Base-by-base conservation (phyloP, 768 basidiomycete genomes). In the Terana coerulea region DNA sequence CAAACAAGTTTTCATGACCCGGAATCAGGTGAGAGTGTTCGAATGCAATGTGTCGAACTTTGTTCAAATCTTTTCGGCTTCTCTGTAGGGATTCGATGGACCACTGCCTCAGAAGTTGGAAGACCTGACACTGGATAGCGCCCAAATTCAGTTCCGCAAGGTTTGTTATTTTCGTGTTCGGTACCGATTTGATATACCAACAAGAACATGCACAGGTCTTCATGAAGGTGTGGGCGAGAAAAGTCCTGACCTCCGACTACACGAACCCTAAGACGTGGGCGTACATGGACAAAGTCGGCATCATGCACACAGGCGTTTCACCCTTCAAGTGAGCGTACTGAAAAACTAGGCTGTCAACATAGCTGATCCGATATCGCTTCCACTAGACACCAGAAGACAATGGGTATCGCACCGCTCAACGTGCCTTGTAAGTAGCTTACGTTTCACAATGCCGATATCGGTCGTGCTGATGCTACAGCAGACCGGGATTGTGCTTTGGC, bases 81-180 rank as follows among this genome's bases (percentile, higher is more conserved):
- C 45, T 12, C 15, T n/a, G 17, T 40, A 69, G 63, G 77, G 77
- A 1, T 77, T 73, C 51, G 63, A 67, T 5, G 76, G 75, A 0
- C 65, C 63, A 1, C 54, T 72, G 3, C 74, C 76, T 1, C 44
- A 65, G 12, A 67, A 59, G 25, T 57, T 76, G 15, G 63, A 71
- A 28, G 73, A 77, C 29, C 62, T 79, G 2, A 68, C 59, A 15
- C 56, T 68, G 9, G 72, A 72, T 8, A 73, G 74, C 56, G 72
- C 76, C 1, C 75, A 77, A 53, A 71, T 79, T 53, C 71, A 67
- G 35, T 77, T 75, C 61, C 67, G 77, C 41, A 77, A 74, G 60
- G 70, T 65, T 5, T 3, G 33, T 22, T 19, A 19, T 33, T 14
- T 11, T 46, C 9, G n/a, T 12, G 3, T 37, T 9, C 28, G 26